phyloP scores from a whole-genome alignment of 1,284 basidiomycete species.

The Cryptococcus wingfieldii region DNA sequence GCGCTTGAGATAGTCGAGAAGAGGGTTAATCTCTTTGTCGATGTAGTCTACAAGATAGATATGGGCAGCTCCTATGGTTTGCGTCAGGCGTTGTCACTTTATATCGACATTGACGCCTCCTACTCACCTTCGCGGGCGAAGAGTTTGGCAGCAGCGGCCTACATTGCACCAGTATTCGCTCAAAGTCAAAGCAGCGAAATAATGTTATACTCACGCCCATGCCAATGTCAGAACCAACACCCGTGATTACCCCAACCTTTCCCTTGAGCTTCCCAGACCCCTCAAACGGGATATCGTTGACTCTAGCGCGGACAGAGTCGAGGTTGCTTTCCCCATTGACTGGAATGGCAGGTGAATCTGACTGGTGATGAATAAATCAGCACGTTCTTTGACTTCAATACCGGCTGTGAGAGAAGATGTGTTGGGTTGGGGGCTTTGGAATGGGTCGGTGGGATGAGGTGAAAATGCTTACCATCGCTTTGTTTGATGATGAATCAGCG shows the following conservation, averaged over 20 bases:
- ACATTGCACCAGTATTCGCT: background rate
- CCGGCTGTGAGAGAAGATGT: too few relatives aligned
- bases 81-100: background rate
- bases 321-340: too few relatives aligned
- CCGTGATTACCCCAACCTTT: constrained; percentile 58
- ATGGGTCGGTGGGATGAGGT: too few relatives aligned
- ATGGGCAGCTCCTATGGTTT: constrained; percentile 64
- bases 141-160: constrained; percentile 1
- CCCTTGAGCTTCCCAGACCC: background rate
- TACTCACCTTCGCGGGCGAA: constrained; percentile 73
- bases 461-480: too few relatives aligned
- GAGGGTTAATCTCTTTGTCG: constrained; percentile 63
- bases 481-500: too few relatives aligned
- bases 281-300: background rate
- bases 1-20: constrained; percentile 64
- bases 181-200: too few relatives aligned
- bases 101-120: background rate
- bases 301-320: too few relatives aligned
- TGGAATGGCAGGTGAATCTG: too few relatives aligned
- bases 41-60: constrained; percentile 80
- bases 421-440: too few relatives aligned
- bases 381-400: too few relatives aligned
- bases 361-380: too few relatives aligned
- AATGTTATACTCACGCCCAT: constrained; percentile 61
- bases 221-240: constrained; percentile 73